Evolutionary conservation across 345 rosid genomes (phyloP), one percentile per base, ranked within the genome.

Genomic region (Boechera divaricarpa): DNA sequence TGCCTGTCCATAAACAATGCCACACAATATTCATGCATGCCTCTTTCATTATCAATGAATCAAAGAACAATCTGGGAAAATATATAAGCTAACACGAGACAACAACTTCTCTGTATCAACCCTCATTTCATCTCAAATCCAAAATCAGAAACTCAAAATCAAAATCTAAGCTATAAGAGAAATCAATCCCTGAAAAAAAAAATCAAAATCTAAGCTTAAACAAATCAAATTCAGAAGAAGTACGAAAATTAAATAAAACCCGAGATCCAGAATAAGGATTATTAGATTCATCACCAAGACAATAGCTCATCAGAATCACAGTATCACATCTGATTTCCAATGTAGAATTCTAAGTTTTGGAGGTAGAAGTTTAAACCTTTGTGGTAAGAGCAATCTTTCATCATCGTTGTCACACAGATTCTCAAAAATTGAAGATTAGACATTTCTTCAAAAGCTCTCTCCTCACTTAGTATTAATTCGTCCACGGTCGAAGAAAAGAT

Each of bases 211-310:
- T 68, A n/a, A 76, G 56, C 75, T 68, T 44, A 21, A 24, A 24
- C n/a, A 54, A 31, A 70, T 54, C 53, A 70, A 45, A 64, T 55
- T 38, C 67, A 56, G 77, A 60, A 8, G 18, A 57, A 44, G 41
- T 44, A 5, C 6, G 26, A 53, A 21, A 21, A 21, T 21, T 21
- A 21, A 21, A 21, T 21, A 21, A 21, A 21, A 21, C 24, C 24
- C 24, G 59, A 78, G 81, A 78, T 72, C 81, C 57, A 67, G 52
- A 54, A 70, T 28, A 56, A 48, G 21, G 6, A 12, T 63, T 11
- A 63, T 49, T 35, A 49, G 54, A 49, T 49, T 49, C 54, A 70
- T 4, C 18, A 70, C 36, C 35, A 62, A n/a, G 33, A 70, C 33
- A 63, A 57, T 33, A 71, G n/a, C 77, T 72, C 56, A 72, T 67